Evolutionary conservation across 2,329 filamentous ascomycete species (phyloP), one percentile per base, ranked within the genome.

Genomic region (Epichloe bromicola): DNA sequence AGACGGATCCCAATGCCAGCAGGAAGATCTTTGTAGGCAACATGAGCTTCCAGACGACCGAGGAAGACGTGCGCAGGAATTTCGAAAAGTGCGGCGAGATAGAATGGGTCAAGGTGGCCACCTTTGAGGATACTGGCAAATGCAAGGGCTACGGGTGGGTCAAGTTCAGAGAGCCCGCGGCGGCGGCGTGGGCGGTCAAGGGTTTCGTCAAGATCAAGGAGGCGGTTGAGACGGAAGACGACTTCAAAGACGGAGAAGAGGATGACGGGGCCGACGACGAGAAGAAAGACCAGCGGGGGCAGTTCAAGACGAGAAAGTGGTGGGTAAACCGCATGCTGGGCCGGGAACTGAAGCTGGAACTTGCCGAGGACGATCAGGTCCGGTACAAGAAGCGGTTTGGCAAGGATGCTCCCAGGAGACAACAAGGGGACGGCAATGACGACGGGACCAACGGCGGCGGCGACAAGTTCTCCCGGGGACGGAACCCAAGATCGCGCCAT

Each of bases 141-240:
- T 98, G 93, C 74, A 97, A 97, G 71, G 94, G 93, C 17, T 98
- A 85, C 69, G 93, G 85, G 5, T 98, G 93, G 90, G 82, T 98
- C 54, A 87, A 87, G 55, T 98, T 97, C 68, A 83, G 84, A 63
- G 82, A 89, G 48, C 63, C 90, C 11, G 82, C 86, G 51, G 79
- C 85, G 0, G 88, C 88, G 0, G 79, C 83, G 47, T 69, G 68
- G 65, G 70, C 70, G 0, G 88, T 95, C 57, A 83, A 82, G 63
- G 91, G 91, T 1, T 96, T 86, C 60, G 76, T 88, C 54, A 80
- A 82, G 69, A 76, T 89, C 61, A 78, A 78, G 63, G 78, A 84
- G 64, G 75, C 79, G 50, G 67, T 84, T 39, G 74, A 82, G 58
- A 82, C 78, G 6, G 77, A 81, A 50, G 77, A 78, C 23, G 78